Conservation (phyloP, 148 eudicot species). For the Heliamphora exappendiculata region DNA sequence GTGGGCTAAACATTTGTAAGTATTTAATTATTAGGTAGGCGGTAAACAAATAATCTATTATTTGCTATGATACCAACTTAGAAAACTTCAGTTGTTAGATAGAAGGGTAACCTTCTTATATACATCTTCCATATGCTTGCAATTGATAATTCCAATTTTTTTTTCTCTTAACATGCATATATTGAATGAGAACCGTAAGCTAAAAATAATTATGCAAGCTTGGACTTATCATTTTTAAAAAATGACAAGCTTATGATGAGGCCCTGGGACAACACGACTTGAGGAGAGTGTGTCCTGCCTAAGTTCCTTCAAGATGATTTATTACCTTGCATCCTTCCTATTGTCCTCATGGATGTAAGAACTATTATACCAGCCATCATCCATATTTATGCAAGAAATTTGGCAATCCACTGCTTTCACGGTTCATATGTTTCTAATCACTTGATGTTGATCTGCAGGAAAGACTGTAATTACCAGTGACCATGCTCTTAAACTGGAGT, state of each 20-base stretch:
- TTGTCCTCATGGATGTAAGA: background rate
- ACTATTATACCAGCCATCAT: background rate
- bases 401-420: background rate
- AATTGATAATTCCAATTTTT: background rate
- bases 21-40: too few relatives aligned
- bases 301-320: background rate
- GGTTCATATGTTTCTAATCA: background rate
- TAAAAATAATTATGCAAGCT: background rate
- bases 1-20: too few relatives aligned
- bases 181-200: background rate
- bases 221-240: too few relatives aligned
- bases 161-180: too few relatives aligned
- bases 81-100: too few relatives aligned
- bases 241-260: background rate
- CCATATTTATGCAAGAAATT: background rate
- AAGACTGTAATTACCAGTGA: constrained; percentile 99
- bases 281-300: background rate
- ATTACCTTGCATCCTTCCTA: background rate
- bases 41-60: too few relatives aligned
- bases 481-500: constrained; percentile 94
- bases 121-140: background rate
- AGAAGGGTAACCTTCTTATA: too few relatives aligned
- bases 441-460: constrained; percentile 44
- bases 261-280: background rate
- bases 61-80: too few relatives aligned